phyloP scores from a whole-genome alignment of 2,329 filamentous ascomycete genomes.

The Colletotrichum aenigma region DNA sequence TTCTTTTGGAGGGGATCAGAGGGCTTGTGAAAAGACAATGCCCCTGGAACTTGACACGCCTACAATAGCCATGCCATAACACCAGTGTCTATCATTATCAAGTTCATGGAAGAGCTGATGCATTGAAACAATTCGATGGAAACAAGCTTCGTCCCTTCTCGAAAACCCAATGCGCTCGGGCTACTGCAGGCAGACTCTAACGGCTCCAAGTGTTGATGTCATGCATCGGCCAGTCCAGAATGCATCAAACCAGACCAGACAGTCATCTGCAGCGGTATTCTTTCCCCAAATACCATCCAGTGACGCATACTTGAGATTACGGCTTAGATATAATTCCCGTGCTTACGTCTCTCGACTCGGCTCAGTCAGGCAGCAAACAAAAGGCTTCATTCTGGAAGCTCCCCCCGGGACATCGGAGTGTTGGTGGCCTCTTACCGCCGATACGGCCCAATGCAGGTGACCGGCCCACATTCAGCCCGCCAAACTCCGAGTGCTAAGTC shows the following conservation, averaged over 20 bases:
- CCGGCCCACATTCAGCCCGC: conserved; percentile 5
- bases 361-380: background rate
- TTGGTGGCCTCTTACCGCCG: conserved; percentile 3
- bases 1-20: background rate
- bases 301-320: background rate
- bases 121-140: background rate
- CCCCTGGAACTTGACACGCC: background rate
- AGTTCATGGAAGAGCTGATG: background rate
- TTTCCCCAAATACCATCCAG: background rate
- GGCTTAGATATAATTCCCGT: background rate
- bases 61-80: background rate
- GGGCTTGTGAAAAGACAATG: background rate
- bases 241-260: background rate
- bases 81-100: background rate
- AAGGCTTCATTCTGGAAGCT: background rate
- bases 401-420: background rate
- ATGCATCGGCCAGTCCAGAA: background rate
- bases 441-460: conserved; percentile 7
- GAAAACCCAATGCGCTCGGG: background rate
- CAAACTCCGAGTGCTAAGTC: conserved; percentile 22
- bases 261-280: background rate
- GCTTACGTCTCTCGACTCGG: background rate
- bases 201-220: background rate
- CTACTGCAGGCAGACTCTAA: background rate
- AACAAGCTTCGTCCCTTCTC: background rate